phyloP scores from a whole-genome alignment of 163 green algal genomes.

The Scenedesmus sp. region DNA sequence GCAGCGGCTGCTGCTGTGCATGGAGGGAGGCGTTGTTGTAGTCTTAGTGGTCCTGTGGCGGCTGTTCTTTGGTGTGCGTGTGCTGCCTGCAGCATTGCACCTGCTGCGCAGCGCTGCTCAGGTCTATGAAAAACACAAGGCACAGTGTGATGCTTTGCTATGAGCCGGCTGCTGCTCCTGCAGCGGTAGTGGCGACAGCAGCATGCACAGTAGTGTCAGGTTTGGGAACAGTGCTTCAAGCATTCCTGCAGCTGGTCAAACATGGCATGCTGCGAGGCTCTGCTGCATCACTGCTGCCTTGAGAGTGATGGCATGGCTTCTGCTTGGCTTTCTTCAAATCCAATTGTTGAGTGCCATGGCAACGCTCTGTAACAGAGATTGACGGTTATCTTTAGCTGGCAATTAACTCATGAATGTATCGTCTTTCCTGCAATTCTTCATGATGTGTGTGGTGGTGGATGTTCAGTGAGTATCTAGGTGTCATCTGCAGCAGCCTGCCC shows the following conservation, averaged over 20 bases:
- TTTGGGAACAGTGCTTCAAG: background rate
- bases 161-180: background rate
- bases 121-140: background rate
- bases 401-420: no score
- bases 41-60: no score
- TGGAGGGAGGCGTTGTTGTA: no score
- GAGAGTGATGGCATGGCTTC: background rate
- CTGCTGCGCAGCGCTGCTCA: background rate
- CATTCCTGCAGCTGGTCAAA: background rate
- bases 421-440: no score
- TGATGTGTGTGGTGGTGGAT: no score
- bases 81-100: background rate
- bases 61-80: background rate
- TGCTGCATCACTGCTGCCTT: background rate
- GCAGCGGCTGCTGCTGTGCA: no score
- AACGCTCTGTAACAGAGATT: background rate
- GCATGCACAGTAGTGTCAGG: background rate
- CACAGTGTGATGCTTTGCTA: no score
- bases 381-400: no score
- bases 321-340: background rate
- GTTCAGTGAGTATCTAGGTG: no score
- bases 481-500: no score
- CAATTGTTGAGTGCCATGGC: background rate
- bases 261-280: background rate
- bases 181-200: background rate